Evolutionary conservation across 352 stramenopile genomes (phyloP).

Genomic region (Thalassiosira ordinaria): DNA sequence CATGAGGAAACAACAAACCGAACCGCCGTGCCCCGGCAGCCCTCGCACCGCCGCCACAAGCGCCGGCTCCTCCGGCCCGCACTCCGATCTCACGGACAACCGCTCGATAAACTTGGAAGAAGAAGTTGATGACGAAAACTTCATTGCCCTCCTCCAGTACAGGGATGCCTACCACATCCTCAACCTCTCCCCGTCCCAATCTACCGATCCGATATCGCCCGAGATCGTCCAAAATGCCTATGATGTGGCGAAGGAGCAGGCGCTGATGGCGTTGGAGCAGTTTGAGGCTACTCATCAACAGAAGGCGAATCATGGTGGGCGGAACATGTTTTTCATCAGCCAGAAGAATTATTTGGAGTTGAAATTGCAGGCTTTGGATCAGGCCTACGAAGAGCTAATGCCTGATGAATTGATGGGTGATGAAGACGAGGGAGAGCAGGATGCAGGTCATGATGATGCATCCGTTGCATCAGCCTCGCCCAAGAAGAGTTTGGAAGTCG

Average conservation of each 20-base stretch:
- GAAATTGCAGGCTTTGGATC: slow-evolving; percentile 57
- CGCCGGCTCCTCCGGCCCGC: too few species aligned
- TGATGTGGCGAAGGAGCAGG: slow-evolving; percentile 10
- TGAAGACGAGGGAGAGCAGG: neutral
- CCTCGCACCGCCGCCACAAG: too few species aligned
- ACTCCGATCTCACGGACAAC: slow-evolving; percentile 10
- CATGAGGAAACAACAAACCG: too few species aligned
- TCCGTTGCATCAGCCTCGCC: neutral
- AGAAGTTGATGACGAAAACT: slow-evolving; percentile 28
- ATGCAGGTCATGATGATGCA: neutral
- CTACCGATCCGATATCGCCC: neutral
- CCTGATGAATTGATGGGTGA: neutral
- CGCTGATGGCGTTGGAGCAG: slow-evolving; percentile 20
- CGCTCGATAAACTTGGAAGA: too few species aligned
- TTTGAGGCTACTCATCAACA: slow-evolving; percentile 21
- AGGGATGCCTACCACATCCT: slow-evolving; percentile 42
- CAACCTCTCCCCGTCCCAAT: neutral
- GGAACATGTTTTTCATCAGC: slow-evolving; percentile 41
- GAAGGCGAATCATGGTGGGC: too few species aligned
- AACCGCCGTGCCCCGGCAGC: too few species aligned
- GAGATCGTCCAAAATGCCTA: slow-evolving; percentile 28
- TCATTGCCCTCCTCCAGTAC: slow-evolving; percentile 46
- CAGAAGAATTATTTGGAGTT: slow-evolving; percentile 57
- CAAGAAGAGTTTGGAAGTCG: neutral
- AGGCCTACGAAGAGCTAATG: slow-evolving; percentile 38